Percentiles rank a stretch among this genome's conserved stretches.
Evolutionary conservation across 495 filamentous ascomycete species (phyloP).

Genomic region (Aspergillus cavernicola): DNA sequence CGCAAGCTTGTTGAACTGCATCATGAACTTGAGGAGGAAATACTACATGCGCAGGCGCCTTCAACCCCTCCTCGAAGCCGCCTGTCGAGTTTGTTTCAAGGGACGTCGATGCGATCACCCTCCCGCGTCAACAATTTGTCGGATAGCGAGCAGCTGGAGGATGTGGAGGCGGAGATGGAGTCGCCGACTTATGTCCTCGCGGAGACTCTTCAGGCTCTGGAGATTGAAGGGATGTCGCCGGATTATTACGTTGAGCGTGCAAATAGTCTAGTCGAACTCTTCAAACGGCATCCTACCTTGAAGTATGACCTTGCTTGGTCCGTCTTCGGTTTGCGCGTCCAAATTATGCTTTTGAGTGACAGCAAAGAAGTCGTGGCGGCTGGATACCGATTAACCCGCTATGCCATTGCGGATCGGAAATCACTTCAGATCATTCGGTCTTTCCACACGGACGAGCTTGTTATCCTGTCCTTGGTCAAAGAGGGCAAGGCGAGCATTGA

Average conservation of each 20-base stretch:
- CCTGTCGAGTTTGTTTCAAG: slow-evolving; percentile 64
- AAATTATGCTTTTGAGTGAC: slow-evolving; percentile 91
- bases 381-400: slow-evolving; percentile 87
- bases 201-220: slow-evolving; percentile 82
- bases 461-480: slow-evolving; percentile 87
- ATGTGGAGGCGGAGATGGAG: slow-evolving; percentile 66
- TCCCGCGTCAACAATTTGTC: slow-evolving; percentile 48
- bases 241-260: slow-evolving; percentile 93
- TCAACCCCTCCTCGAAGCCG: slow-evolving; percentile 65
- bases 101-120: slow-evolving; percentile 63
- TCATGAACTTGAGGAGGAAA: slow-evolving; percentile 73
- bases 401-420: slow-evolving; percentile 86
- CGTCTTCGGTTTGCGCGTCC: slow-evolving; percentile 86
- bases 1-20: slow-evolving; percentile 80
- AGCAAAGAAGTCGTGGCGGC: slow-evolving; percentile 94
- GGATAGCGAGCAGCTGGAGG: slow-evolving; percentile 41
- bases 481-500: slow-evolving; percentile 95
- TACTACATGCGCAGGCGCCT: slow-evolving; percentile 57
- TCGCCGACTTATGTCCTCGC: slow-evolving; percentile 87
- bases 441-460: slow-evolving; percentile 86
- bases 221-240: slow-evolving; percentile 78
- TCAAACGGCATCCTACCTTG: slow-evolving; percentile 85
- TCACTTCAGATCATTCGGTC: slow-evolving; percentile 84
- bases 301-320: slow-evolving; percentile 97
- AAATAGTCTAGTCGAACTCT: slow-evolving; percentile 86